Percentiles rank a stretch among this genome's conserved stretches.
Conservation (phyloP, 2,329 filamentous ascomycete species). For the Phialemoniopsis sp. region DNA sequence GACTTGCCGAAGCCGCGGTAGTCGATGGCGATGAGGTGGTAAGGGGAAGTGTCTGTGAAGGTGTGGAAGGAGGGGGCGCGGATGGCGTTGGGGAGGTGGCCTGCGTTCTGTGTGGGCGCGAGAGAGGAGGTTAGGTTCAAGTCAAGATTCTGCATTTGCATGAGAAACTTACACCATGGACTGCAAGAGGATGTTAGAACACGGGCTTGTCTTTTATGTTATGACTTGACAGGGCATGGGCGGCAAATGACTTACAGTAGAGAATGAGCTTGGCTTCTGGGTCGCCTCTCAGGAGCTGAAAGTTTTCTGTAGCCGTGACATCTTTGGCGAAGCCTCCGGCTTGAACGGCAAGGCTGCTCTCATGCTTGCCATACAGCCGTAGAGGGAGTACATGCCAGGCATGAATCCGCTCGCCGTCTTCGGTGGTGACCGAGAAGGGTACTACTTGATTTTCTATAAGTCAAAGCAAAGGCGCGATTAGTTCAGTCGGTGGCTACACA, state of each 20-base stretch:
- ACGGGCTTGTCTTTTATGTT: constrained; percentile 7
- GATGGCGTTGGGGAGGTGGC: constrained; percentile 74
- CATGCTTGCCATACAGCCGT: constrained; percentile 69
- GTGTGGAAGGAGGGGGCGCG: constrained; percentile 75
- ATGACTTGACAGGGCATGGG: constrained; percentile 11
- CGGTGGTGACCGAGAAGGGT: constrained; percentile 72
- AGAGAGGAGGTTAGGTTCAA: constrained; percentile 23
- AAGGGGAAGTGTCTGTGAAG: constrained; percentile 66
- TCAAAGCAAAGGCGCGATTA: constrained; percentile 8
- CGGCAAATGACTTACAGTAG: constrained; percentile 44
- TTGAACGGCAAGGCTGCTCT: constrained; percentile 54
- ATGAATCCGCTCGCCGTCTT: constrained; percentile 74
- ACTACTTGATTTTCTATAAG: constrained; percentile 76
- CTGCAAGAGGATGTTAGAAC: constrained; percentile 26
- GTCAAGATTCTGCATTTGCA: background rate
- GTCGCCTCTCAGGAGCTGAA: constrained; percentile 58
- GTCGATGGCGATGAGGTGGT: constrained; percentile 84
- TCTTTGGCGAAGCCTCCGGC: constrained; percentile 44
- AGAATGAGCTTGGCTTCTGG: constrained; percentile 60
- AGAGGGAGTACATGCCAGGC: constrained; percentile 89
- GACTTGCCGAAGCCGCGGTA: constrained; percentile 86
- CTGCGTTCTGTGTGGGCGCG: constrained; percentile 62
- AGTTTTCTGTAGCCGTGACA: constrained; percentile 53
- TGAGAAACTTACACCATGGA: constrained; percentile 54
- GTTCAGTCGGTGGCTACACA: background rate